Percentiles rank a stretch among this genome's conserved stretches.
Evolutionary conservation across 169 alveolate genomes (phyloP).

Genomic region (Ichthyophthirius multifiliis): DNA sequence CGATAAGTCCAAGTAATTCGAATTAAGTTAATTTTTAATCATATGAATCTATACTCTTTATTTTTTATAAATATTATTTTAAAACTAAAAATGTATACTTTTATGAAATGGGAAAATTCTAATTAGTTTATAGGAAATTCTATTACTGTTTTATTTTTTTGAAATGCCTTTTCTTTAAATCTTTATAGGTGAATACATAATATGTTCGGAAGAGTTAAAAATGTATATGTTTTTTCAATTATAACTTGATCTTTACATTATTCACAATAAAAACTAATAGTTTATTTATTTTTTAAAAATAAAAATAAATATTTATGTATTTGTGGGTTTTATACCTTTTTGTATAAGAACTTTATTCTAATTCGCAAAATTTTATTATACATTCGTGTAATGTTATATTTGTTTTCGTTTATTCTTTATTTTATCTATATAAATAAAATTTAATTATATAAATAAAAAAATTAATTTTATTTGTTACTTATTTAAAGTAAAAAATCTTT

Average conservation of each 20-base stretch:
- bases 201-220: slow-evolving; percentile 6
- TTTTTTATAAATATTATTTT: background rate
- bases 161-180: background rate
- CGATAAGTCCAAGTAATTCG: background rate
- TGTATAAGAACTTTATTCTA: background rate
- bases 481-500: background rate
- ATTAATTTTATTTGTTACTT: background rate
- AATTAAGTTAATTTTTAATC: background rate
- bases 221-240: background rate
- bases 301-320: too few relatives aligned
- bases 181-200: background rate
- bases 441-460: background rate
- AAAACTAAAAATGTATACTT: background rate
- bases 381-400: background rate
- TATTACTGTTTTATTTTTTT: background rate
- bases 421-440: too few relatives aligned
- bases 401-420: background rate
- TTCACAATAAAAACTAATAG: slow-evolving; percentile 9
- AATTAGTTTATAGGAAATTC: background rate
- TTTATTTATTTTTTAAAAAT: too few relatives aligned
- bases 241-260: background rate
- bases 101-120: background rate
- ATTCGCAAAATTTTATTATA: slow-evolving; percentile 3
- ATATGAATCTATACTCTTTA: background rate
- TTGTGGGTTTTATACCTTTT: background rate